A percentile compares a stretch with the other conserved stretches of the same genome.
These are phyloP conservation scores for Spinacia oleracea DNA, from an alignment of 179 eudicot genomes.

Conservation along the genomic window DNA sequence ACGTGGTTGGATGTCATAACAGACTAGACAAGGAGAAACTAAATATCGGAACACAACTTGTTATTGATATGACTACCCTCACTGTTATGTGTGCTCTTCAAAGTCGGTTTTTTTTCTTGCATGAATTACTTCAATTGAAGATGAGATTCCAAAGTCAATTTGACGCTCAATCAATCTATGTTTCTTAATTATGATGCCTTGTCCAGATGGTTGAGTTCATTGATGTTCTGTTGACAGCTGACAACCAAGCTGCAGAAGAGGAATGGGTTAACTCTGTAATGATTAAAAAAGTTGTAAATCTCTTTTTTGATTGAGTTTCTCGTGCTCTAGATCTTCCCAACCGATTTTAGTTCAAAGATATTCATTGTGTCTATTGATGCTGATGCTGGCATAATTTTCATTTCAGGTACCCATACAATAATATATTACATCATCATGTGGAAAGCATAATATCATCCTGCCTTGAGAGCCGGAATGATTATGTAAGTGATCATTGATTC, in stretches of 20 bases:
- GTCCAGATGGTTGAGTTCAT: constrained; percentile 90
- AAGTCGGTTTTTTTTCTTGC: too few relatives aligned
- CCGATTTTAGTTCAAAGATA: neutral
- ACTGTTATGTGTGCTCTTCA: too few relatives aligned
- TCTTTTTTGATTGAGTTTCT: constrained; percentile 84
- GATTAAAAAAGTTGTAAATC: constrained; percentile 67
- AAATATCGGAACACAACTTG: too few relatives aligned
- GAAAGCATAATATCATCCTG: constrained; percentile 87
- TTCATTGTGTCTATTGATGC: neutral
- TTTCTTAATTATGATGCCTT: neutral
- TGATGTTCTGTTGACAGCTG: constrained; percentile 79
- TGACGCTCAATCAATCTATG: constrained; percentile 3
- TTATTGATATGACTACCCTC: too few relatives aligned
- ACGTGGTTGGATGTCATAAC: too few relatives aligned
- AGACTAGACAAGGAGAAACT: too few relatives aligned
- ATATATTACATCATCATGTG: constrained; percentile 89
- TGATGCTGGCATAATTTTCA: neutral
- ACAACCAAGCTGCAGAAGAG: constrained; percentile 75
- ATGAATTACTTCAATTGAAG: too few relatives aligned
- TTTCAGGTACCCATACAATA: constrained; percentile 91
- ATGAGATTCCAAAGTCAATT: too few relatives aligned
- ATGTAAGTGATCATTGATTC: constrained; percentile 70
- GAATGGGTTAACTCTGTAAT: constrained; percentile 86
- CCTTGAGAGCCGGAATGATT: constrained; percentile 68
- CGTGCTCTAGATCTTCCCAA: constrained; percentile 13